phyloP scores from a whole-genome alignment of 805 yeast genomes.

The Saccharomycopsis babjevae region DNA sequence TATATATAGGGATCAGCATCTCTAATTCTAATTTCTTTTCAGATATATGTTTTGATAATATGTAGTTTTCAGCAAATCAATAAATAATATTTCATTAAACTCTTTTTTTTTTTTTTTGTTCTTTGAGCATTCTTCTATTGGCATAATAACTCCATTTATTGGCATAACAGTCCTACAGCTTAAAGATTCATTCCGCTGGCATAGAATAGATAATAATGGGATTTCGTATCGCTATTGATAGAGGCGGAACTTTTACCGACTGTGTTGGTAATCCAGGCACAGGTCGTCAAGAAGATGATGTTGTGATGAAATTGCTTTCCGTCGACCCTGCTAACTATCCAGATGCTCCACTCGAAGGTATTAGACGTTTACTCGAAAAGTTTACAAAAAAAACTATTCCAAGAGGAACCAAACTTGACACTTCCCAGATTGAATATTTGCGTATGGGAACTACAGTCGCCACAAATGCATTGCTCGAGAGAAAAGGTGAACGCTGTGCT shows the following conservation, averaged over 20 bases:
- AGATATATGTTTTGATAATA: neutral
- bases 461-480: conserved; percentile 84
- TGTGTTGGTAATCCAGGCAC: conserved; percentile 33
- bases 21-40: neutral
- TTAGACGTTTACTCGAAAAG: conserved; percentile 62
- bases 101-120: neutral
- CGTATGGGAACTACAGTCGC: conserved; percentile 95
- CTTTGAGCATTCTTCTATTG: neutral
- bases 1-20: neutral
- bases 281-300: conserved; percentile 35
- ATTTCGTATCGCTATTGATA: conserved; percentile 20
- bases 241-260: conserved; percentile 94
- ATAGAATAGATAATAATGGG: neutral
- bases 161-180: neutral
- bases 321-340: conserved; percentile 81
- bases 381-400: conserved; percentile 47
- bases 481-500: conserved; percentile 87
- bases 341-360: conserved; percentile 92
- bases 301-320: conserved; percentile 68
- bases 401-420: conserved; percentile 48
- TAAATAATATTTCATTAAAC: neutral
- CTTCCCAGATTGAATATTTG: conserved; percentile 53
- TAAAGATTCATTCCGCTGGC: neutral
- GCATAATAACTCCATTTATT: neutral
- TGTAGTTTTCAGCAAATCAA: neutral